A percentile compares a stretch with the other conserved stretches of the same genome.
Evolutionary conservation across 305 asterid genomes (phyloP).

Genomic region (Salvia sclarea): DNA sequence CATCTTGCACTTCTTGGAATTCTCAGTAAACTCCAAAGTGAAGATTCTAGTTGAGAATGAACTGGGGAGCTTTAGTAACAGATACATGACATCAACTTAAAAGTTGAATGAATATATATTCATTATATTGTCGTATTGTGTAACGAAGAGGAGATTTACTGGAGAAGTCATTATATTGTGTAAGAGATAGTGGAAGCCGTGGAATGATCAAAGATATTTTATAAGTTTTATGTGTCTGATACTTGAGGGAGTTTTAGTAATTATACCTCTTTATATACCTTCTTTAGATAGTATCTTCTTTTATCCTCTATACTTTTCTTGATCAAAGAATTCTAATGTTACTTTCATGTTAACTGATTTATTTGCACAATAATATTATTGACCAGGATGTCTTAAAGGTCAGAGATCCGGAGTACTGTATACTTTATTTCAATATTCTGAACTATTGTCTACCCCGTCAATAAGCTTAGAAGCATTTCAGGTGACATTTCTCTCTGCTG

Average conservation of each 20-base stretch:
- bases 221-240: no score
- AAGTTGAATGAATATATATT: no score
- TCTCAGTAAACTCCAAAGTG: no score
- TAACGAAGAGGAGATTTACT: no score
- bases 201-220: no score
- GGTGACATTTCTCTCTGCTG: slow-evolving; percentile 51
- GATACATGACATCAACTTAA: no score
- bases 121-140: no score
- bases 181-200: no score
- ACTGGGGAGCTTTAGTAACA: no score
- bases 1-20: no score
- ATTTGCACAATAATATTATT: slow-evolving; percentile 31
- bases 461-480: slow-evolving; percentile 82
- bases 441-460: slow-evolving; percentile 57
- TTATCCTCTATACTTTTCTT: slow-evolving; percentile 8
- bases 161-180: no score
- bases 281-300: slow-evolving; percentile 21
- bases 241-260: not conserved
- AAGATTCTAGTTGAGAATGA: no score
- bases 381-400: slow-evolving; percentile 60
- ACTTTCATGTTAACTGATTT: slow-evolving; percentile 24
- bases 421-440: slow-evolving; percentile 55
- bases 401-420: slow-evolving; percentile 59
- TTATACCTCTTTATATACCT: not conserved
- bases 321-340: slow-evolving; percentile 16